Percentiles rank a stretch among this genome's conserved stretches.
These are phyloP conservation scores for Stephanodiscus triporus DNA, from an alignment of 108 stramenopile species.

Conservation along the genomic window DNA sequence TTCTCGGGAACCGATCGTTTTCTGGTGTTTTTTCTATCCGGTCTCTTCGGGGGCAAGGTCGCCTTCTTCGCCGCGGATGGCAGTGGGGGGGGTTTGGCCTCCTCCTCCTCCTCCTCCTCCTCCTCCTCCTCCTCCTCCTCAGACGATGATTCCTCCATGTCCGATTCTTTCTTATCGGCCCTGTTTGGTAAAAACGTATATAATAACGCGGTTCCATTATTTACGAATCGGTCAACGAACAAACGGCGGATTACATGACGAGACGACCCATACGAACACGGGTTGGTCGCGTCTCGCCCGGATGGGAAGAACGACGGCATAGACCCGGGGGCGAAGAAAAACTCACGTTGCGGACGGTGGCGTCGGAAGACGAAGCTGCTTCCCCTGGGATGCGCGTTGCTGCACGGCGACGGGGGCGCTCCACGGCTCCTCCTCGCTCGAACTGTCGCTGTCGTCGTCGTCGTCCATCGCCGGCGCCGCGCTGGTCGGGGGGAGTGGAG, in stretches of 20 bases:
- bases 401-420: constrained; percentile 27
- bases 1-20: constrained; percentile 32
- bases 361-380: constrained; percentile 63
- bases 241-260: not conserved
- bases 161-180: constrained; percentile 46
- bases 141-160: constrained; percentile 46
- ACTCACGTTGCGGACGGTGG: constrained; percentile 5
- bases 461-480: constrained; percentile 18
- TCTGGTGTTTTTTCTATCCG: constrained; percentile 8
- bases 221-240: not conserved
- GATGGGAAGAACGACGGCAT: too few species aligned
- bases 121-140: constrained; percentile 62
- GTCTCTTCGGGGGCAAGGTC: constrained; percentile 23
- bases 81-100: constrained; percentile 4
- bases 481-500: constrained; percentile 5
- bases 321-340: not conserved
- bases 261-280: too few species aligned
- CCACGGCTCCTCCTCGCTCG: constrained; percentile 52
- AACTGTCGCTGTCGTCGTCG: constrained; percentile 59
- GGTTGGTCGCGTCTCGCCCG: too few species aligned
- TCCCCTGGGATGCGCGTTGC: constrained; percentile 49
- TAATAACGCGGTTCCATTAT: not conserved
- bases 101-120: not conserved
- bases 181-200: too few species aligned
- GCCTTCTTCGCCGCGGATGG: constrained; percentile 47